Base-by-base conservation (phyloP, 2,329 filamentous ascomycete genomes). In the Fusarium vanettenii region DNA sequence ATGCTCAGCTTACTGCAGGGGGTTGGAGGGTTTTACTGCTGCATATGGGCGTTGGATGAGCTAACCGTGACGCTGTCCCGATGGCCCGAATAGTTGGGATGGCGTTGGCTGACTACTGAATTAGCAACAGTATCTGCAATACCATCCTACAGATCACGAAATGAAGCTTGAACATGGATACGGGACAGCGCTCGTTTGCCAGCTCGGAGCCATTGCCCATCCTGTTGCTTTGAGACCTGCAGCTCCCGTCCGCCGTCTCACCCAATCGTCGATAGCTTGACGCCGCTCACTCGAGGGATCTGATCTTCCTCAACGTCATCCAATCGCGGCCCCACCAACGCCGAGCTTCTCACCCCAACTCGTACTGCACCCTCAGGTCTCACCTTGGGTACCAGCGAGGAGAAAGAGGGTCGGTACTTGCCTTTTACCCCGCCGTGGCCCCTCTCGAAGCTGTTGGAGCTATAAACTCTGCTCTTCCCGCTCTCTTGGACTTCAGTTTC, bases 241-340 rank as follows among this genome's bases (percentile, higher is more conserved):
- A 61, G 62, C 60, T 73, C 56, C 33, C 16, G 25, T 67, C 63
- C 25, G 33, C 64, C 57, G 48, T 45, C 57, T 64, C 50, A 31
- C 56, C 73, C 67, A 72, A 75, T 67, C 64, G 63, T 70, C 68
- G 64, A 64, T 60, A 69, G 66, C 45, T 35, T 56, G 57, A 66
- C 72, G 57, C 70, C 62, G 41, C 72, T n/a, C 50, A 13, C 62
- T 60, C 33, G 56, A 63, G 64, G 64, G 67, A 66, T 72, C 48
- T 67, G 66, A 68, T 64, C 60, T 59, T 75, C 56, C 68, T 72
- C 70, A 79, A 79, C 76, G 78, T 81, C 79, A 81, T 78, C 76
- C 71, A 78, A 78, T 72, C 69, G 68, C 69, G 45, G 67, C 74
- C 78, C 79, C 80, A 78, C 79, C 73, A 70, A 55, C 76, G 33